Conservation (phyloP, 2,329 filamentous ascomycete genomes). For the Thelonectria rubi region DNA sequence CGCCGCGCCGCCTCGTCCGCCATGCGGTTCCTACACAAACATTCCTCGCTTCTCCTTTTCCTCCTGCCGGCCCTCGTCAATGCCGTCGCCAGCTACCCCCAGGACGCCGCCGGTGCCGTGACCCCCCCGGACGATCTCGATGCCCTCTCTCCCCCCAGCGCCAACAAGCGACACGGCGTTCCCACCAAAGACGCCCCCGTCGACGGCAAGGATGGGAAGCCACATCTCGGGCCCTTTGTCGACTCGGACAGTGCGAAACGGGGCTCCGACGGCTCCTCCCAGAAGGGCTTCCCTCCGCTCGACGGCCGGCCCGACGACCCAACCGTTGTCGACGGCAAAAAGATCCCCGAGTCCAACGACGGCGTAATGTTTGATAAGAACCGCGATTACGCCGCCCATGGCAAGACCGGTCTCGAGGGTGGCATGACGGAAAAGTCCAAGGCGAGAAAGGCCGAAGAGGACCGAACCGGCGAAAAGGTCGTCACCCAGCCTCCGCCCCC, state of each 20-base stretch:
- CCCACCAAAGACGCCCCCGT: conserved; percentile 82
- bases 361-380: conserved; percentile 94
- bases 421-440: conserved; percentile 90
- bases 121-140: conserved; percentile 42
- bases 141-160: conserved; percentile 37
- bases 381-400: conserved; percentile 78
- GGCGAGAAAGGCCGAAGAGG: conserved; percentile 74
- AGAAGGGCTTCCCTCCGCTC: conserved; percentile 53
- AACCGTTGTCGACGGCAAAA: conserved; percentile 66
- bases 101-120: conserved; percentile 35
- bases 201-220: conserved; percentile 92
- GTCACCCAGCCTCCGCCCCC: conserved; percentile 84
- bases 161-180: conserved; percentile 49
- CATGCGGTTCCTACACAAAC: conserved; percentile 68
- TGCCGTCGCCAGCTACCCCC: conserved; percentile 35
- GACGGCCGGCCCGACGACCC: conserved; percentile 62
- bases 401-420: conserved; percentile 87
- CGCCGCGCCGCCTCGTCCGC: conserved; percentile 36
- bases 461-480: conserved; percentile 68
- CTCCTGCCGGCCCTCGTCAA: conserved; percentile 65
- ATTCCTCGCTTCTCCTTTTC: conserved; percentile 67
- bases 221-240: conserved; percentile 85
- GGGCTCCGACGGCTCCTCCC: conserved; percentile 43
- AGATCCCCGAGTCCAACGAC: conserved; percentile 72
- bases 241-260: conserved; percentile 56